Evolutionary conservation across 768 basidiomycete genomes (phyloP), one percentile per base, ranked within the genome.

Genomic region (Candolleomyces eurysporus): DNA sequence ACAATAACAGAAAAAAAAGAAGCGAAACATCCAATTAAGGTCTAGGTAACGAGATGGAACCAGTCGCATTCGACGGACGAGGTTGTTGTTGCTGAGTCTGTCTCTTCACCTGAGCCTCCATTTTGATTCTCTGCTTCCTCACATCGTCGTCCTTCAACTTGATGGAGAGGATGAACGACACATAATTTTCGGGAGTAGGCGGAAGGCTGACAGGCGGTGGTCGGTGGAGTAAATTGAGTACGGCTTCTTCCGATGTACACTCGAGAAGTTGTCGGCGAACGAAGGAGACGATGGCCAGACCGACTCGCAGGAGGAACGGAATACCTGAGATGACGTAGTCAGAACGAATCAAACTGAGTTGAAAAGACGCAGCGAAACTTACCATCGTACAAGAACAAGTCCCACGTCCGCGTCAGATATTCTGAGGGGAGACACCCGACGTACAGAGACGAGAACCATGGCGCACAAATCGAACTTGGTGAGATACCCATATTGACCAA

Each of bases 361-460:
- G 14, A 2, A 8, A 31, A 31, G 32, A 2, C 5, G 4, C 17
- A 32, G 32, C 11, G 3, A 36, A 39, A 61, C 76, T 30, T 69
- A 91, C 91, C 92, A 74, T 94, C 92, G 64, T 82, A 90, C 19
- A 94, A 72, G 68, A 93, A 93, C 3, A 94, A 69, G 68, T 93
- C 92, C 92, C 92, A 94, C 13, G 92, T 81, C 30, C 92, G 80
- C 60, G 88, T 84, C 16, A 92, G 73, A 66, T 86, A 84, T 2
- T 88, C 84, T 0, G 76, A 69, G 0, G 92, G 88, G 14, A 93
- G 78, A 1, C 79, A 79, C 10, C 85, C 84, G 1, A 86, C 87
- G 58, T 92, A 94, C 16, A 93, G 68, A 3, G 85, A 82, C 0
- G 85, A 83, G 63, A 94, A 91, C 91, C 91, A 93, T 5, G 84